phyloP scores from a whole-genome alignment of 2,329 filamentous ascomycete genomes.

The Chaetomium olivaceum region DNA sequence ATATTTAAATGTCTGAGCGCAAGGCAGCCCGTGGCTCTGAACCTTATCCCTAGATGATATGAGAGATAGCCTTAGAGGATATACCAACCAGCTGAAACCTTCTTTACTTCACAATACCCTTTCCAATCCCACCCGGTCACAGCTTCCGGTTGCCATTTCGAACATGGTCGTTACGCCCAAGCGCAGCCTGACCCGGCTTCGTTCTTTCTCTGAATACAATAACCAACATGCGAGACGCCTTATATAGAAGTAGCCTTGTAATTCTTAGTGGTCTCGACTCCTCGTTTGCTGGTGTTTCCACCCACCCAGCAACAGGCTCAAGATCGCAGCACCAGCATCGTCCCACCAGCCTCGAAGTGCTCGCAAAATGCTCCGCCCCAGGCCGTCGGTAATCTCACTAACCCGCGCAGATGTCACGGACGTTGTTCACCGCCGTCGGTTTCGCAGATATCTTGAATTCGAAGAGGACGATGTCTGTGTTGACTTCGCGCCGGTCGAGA shows the following conservation, averaged over 20 bases:
- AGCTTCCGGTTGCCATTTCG: background rate
- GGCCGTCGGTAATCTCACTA: constrained; percentile 43
- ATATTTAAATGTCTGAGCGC: background rate
- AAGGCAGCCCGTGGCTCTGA: no score
- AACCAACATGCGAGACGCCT: background rate
- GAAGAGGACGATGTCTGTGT: constrained; percentile 25
- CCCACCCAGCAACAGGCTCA: background rate
- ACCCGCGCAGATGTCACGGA: constrained; percentile 46
- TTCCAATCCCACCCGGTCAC: background rate
- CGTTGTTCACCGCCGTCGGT: constrained; percentile 38
- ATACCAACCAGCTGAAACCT: no score
- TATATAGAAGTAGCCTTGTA: background rate
- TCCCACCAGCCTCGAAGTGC: background rate
- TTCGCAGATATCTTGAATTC: constrained; percentile 37
- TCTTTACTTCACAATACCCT: background rate
- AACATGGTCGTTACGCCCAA: background rate
- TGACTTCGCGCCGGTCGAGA: background rate
- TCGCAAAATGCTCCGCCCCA: constrained; percentile 45
- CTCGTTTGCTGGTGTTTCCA: background rate
- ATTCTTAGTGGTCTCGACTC: background rate
- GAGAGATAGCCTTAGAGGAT: no score
- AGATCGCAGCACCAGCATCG: background rate
- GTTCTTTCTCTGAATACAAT: background rate
- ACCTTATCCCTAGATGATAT: no score
- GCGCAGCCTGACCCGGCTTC: background rate